Conservation (phyloP, 2,329 filamentous ascomycete genomes). For the Penicillium sp. region DNA sequence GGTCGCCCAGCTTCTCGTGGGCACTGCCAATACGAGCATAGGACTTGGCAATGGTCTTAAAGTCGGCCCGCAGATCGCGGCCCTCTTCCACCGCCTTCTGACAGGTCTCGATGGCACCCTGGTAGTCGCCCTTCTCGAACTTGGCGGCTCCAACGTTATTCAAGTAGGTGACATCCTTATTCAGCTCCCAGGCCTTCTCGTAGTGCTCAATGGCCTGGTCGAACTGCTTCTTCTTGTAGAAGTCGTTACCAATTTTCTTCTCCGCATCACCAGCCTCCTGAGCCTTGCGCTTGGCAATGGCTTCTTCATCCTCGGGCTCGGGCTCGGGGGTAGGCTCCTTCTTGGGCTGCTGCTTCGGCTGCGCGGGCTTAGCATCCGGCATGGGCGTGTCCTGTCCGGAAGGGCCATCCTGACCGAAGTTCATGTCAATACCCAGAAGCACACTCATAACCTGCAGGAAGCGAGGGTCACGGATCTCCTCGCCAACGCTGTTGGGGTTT, state of each 20-base stretch:
- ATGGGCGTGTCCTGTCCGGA: slow-evolving; percentile 63
- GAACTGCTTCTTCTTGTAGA: slow-evolving; percentile 98
- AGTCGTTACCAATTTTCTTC: slow-evolving; percentile 87
- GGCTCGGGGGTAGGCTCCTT: slow-evolving; percentile 58
- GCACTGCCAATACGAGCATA: slow-evolving; percentile 91
- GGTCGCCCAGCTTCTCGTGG: slow-evolving; percentile 83
- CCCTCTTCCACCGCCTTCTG: slow-evolving; percentile 85
- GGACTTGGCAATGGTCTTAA: slow-evolving; percentile 98
- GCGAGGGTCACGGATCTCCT: slow-evolving; percentile 80
- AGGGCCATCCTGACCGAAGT: slow-evolving; percentile 52
- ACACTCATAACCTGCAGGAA: slow-evolving; percentile 94
- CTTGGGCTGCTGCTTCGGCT: slow-evolving; percentile 39
- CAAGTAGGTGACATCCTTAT: slow-evolving; percentile 96
- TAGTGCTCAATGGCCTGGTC: slow-evolving; percentile 94
- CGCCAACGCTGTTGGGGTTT: slow-evolving; percentile 73
- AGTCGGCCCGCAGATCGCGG: slow-evolving; percentile 83
- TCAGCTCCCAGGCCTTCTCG: slow-evolving; percentile 83
- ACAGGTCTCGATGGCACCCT: slow-evolving; percentile 80
- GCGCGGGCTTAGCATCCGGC: slow-evolving; percentile 59
- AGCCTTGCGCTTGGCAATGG: slow-evolving; percentile 75
- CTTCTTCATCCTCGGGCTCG: slow-evolving; percentile 75
- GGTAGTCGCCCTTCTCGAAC: slow-evolving; percentile 93
- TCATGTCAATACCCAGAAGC: slow-evolving; percentile 88
- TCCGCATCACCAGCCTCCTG: slow-evolving; percentile 91
- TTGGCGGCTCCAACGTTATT: slow-evolving; percentile 93